Evolutionary conservation across 176 grass and related monocot genomes (phyloP).

Genomic region (Avena insularis): DNA sequence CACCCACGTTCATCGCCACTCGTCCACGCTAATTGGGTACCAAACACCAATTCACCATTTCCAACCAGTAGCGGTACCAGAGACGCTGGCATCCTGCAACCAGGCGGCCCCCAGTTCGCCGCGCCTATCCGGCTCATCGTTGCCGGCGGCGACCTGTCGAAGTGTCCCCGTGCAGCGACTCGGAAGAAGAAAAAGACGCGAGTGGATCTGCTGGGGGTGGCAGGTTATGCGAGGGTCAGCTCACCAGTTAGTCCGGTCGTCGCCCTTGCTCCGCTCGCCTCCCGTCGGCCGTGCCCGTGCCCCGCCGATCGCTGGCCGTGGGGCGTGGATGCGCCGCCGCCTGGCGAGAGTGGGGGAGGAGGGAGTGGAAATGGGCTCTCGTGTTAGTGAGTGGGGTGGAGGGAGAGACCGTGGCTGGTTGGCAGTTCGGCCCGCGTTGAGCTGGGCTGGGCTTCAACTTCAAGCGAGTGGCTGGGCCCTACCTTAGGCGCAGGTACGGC

Average conservation of each 20-base stretch:
- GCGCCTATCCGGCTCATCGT: too few species aligned
- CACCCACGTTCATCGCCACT: too few species aligned
- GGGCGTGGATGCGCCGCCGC: conserved; percentile 12
- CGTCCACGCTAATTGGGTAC: not conserved
- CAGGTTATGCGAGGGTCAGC: not conserved
- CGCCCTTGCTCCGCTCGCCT: not conserved
- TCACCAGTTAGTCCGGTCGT: not conserved
- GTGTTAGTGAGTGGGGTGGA: not conserved
- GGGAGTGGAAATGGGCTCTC: conserved; percentile 17
- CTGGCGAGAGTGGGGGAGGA: not conserved
- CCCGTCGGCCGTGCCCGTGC: not conserved
- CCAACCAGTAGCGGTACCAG: not conserved
- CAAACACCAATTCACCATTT: not conserved
- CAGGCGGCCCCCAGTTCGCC: too few species aligned
- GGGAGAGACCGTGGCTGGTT: not conserved
- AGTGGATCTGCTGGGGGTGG: not conserved
- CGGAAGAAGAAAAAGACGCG: too few species aligned
- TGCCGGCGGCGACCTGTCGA: too few species aligned
- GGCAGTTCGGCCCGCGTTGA: not conserved
- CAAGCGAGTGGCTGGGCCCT: too few species aligned
- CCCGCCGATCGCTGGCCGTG: not conserved
- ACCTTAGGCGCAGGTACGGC: too few species aligned
- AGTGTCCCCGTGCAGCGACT: too few species aligned
- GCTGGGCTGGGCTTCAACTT: not conserved
- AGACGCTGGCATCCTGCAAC: too few species aligned